A percentile compares a stretch with the other conserved stretches of the same genome.
phyloP scores from a whole-genome alignment of 208 protist genomes.

The Herpetomonas tarakana region DNA sequence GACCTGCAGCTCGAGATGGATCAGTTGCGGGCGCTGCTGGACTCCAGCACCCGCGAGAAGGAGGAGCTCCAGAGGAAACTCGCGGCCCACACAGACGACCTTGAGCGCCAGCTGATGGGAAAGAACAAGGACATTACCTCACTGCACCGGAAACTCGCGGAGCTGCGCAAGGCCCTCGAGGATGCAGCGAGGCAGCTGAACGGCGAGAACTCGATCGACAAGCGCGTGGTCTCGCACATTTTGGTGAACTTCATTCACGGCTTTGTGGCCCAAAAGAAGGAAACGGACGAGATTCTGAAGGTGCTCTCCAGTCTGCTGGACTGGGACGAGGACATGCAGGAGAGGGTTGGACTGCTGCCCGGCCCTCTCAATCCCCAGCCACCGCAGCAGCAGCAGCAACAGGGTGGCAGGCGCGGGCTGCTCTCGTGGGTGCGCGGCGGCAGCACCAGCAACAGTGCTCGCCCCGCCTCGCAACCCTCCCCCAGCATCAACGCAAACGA shows the following conservation, averaged over 20 bases:
- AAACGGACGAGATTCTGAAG: conserved; percentile 76
- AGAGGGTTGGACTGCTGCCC: conserved; percentile 68
- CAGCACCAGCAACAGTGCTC: background rate
- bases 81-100: conserved; percentile 17
- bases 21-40: conserved; percentile 27
- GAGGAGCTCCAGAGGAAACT: background rate
- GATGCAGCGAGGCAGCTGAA: conserved; percentile 54
- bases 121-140: conserved; percentile 67
- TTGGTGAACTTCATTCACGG: conserved; percentile 85
- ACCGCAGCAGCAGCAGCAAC: conserved; percentile 11
- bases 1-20: conserved; percentile 48
- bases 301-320: conserved; percentile 67
- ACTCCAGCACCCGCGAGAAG: background rate
- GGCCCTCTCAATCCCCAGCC: conserved; percentile 61
- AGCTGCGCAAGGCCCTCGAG: conserved; percentile 61
- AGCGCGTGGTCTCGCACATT: conserved; percentile 76
- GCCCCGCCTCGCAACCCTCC: background rate
- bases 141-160: conserved; percentile 74
- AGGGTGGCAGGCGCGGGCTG: conserved; percentile 13
- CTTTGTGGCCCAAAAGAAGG: conserved; percentile 40
- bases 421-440: conserved; percentile 25
- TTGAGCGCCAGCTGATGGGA: conserved; percentile 28
- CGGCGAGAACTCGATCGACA: conserved; percentile 71
- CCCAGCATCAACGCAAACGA: background rate
- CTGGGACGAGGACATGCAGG: conserved; percentile 81